These are phyloP conservation scores for Glycine latifolia DNA, from an alignment of 306 rosid genomes.

Conservation along the genomic window DNA sequence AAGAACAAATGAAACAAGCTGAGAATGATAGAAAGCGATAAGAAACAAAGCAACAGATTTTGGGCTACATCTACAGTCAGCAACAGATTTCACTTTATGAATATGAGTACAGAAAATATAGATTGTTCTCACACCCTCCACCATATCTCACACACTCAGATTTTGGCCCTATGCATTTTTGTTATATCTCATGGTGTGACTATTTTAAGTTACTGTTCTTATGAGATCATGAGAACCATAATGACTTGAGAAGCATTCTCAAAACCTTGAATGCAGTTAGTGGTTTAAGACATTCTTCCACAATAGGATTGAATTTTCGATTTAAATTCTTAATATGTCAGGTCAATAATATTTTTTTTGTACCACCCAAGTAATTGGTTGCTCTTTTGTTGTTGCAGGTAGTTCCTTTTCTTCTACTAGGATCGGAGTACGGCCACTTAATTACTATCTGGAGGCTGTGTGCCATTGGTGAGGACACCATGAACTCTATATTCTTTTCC, in stretches of 20 bases:
- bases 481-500: background rate
- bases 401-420: constrained; percentile 79
- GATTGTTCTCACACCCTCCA: too few species aligned
- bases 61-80: too few species aligned
- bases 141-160: too few species aligned
- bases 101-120: too few species aligned
- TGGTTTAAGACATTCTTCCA: background rate
- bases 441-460: constrained; percentile 81
- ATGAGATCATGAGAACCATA: background rate
- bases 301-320: background rate
- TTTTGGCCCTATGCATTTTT: background rate
- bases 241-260: background rate
- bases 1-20: background rate
- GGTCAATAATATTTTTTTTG: constrained; percentile 22
- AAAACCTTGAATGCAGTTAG: background rate
- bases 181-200: background rate
- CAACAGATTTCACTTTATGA: too few species aligned
- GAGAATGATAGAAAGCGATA: too few species aligned
- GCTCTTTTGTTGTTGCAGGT: constrained; percentile 57
- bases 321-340: background rate
- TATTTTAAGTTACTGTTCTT: background rate
- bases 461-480: constrained; percentile 66
- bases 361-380: background rate
- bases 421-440: constrained; percentile 86
- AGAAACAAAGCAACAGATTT: too few species aligned